Conservation (phyloP, 1,139 yeast species). For the Suhomyces terraborum region DNA sequence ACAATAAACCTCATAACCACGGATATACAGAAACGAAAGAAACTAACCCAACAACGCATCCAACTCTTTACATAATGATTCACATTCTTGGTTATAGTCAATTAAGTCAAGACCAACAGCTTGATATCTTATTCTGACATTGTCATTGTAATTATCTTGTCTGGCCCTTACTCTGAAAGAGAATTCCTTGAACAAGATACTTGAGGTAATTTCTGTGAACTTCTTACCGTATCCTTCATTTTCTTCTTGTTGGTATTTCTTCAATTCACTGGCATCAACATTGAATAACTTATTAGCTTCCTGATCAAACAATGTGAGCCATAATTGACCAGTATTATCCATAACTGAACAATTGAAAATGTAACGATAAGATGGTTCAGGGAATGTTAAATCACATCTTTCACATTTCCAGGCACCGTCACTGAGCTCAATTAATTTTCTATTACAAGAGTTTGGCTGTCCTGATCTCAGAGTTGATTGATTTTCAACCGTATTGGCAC, state of each 20-base stretch:
- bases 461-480: slow-evolving; percentile 22
- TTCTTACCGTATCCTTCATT: slow-evolving; percentile 42
- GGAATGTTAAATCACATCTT: slow-evolving; percentile 72
- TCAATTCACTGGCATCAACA: slow-evolving; percentile 66
- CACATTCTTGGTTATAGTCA: slow-evolving; percentile 65
- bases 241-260: slow-evolving; percentile 46
- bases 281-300: slow-evolving; percentile 74
- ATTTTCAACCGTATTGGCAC: slow-evolving; percentile 52
- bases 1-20: slow-evolving; percentile 8
- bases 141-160: slow-evolving; percentile 82
- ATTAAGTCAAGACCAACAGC: slow-evolving; percentile 57
- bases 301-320: slow-evolving; percentile 88
- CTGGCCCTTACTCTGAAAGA: slow-evolving; percentile 82
- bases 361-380: slow-evolving; percentile 76
- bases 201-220: slow-evolving; percentile 51
- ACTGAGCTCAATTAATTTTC: slow-evolving; percentile 73
- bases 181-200: slow-evolving; percentile 66
- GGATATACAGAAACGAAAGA: background rate
- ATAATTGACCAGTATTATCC: slow-evolving; percentile 81
- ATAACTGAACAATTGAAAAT: slow-evolving; percentile 69
- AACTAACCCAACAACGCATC: slow-evolving; percentile 37
- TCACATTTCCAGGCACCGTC: slow-evolving; percentile 93
- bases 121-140: slow-evolving; percentile 73
- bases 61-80: slow-evolving; percentile 54
- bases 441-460: slow-evolving; percentile 58